These are phyloP conservation scores for Gossypium sturtianum DNA, from an alignment of 345 rosid genomes.

Conservation along the genomic window DNA sequence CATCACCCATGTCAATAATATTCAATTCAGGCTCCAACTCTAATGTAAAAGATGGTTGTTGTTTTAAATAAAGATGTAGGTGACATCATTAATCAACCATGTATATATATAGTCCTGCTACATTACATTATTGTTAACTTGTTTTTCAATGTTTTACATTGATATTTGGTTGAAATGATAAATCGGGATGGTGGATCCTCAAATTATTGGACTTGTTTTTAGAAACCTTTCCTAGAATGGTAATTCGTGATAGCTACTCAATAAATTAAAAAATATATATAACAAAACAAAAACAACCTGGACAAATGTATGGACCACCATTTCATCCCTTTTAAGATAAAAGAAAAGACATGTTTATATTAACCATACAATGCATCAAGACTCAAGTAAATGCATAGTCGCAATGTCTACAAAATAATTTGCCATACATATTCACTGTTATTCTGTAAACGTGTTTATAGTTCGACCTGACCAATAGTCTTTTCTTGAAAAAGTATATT, in stretches of 20 bases:
- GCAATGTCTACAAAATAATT: too few relatives aligned
- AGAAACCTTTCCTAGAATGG: constrained; percentile 17
- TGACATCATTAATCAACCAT: background rate
- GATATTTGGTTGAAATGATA: background rate
- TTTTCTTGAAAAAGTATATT: too few relatives aligned
- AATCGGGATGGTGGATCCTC: too few relatives aligned
- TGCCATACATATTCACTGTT: too few relatives aligned
- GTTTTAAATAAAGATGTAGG: background rate
- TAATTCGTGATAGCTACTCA: background rate
- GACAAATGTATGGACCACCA: background rate
- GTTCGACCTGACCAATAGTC: too few relatives aligned
- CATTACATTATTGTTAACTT: background rate
- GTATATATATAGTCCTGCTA: background rate
- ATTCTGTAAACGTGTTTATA: too few relatives aligned
- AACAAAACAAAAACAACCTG: background rate
- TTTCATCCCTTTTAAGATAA: background rate
- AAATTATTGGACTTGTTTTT: background rate
- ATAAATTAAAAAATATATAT: background rate
- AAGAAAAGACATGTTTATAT: background rate
- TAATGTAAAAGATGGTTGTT: background rate
- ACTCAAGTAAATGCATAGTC: background rate
- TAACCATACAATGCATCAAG: background rate
- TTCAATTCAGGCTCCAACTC: too few relatives aligned
- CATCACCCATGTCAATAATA: too few relatives aligned
- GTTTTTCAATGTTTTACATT: background rate